Base-by-base conservation (phyloP, 495 filamentous ascomycete species). In the Penicillium coprophilum region DNA sequence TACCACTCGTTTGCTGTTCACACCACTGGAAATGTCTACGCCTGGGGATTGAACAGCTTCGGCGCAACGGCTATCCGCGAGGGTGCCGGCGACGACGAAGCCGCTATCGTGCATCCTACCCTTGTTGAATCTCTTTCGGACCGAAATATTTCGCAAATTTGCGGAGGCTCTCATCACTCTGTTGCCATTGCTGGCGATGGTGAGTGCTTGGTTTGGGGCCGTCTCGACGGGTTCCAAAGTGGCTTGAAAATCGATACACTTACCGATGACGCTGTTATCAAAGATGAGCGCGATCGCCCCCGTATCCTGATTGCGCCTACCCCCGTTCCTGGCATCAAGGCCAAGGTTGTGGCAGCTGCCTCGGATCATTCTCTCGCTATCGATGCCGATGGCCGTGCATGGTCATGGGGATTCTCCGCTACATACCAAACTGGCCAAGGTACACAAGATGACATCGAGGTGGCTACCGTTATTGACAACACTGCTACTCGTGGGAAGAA, bases 11-110 rank as follows among this genome's bases (percentile, higher is more conserved):
- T 96, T 60, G 89, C 91, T 40, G 78, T 96, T 56, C 85, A 87
- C 71, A 76, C 80, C 19, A 80, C 85, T 38, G 86, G 83, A 32
- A 80, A 85, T 30, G 85, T 94, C 54, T 93, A 82, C 71, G 78
- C 85, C 20, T 97, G 92, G 91, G 93, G 92, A 6, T 72, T 91
- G 34, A 97, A 96, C 74, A 90, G 86, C 67, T 96, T 88, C 66
- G 88, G 86, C 45, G 86, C 93, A 70, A 89, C 87, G 10, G 94
- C 89, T 43, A 80, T 91, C 50, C 76, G 77, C 12, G 80, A 83
- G 12, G 81, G 82, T 46, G 90, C 85, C 23, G 91, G 91, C 54
- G 80, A 85, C 21, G 80, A 85, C 53, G 80, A 78, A 51, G 81
- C 84, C 30, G 75, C 77, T 38, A 76, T 88, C 48, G 70, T 78